Percentiles rank a stretch among this genome's conserved stretches.
These are phyloP conservation scores for Angophora floribunda DNA, from an alignment of 345 rosid species.

Conservation along the genomic window DNA sequence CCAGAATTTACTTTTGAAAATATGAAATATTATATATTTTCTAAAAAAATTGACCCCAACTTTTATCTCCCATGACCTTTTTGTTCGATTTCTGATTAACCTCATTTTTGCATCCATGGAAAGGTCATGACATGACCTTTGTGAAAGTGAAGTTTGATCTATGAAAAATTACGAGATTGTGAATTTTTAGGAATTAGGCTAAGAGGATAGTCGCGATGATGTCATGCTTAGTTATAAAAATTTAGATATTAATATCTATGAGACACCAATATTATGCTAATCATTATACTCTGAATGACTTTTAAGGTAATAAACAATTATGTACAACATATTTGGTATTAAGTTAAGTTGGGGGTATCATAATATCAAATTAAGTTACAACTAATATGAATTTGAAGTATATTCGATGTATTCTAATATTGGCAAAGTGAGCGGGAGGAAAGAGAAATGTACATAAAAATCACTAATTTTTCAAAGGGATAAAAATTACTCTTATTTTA, in stretches of 20 bases:
- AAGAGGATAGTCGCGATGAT: background rate
- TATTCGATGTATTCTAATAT: background rate
- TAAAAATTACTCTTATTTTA: background rate
- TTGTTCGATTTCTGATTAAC: background rate
- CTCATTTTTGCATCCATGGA: background rate
- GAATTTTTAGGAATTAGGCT: accelerated
- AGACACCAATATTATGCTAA: background rate
- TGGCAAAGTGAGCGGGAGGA: background rate
- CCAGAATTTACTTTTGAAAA: background rate
- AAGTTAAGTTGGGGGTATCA: background rate
- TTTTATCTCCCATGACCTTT: background rate
- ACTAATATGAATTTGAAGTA: background rate
- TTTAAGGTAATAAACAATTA: background rate
- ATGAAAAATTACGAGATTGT: background rate
- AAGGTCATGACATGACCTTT: background rate
- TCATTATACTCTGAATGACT: background rate
- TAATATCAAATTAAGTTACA: background rate
- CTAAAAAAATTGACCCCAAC: background rate
- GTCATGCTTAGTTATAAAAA: background rate
- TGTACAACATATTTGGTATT: background rate
- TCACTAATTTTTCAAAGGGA: background rate
- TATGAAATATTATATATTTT: background rate
- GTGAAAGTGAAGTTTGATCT: background rate
- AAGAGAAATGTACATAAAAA: background rate
- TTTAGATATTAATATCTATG: background rate